Conservation (phyloP, 2,329 filamentous ascomycete genomes). For the Diaporthe citrichinensis region DNA sequence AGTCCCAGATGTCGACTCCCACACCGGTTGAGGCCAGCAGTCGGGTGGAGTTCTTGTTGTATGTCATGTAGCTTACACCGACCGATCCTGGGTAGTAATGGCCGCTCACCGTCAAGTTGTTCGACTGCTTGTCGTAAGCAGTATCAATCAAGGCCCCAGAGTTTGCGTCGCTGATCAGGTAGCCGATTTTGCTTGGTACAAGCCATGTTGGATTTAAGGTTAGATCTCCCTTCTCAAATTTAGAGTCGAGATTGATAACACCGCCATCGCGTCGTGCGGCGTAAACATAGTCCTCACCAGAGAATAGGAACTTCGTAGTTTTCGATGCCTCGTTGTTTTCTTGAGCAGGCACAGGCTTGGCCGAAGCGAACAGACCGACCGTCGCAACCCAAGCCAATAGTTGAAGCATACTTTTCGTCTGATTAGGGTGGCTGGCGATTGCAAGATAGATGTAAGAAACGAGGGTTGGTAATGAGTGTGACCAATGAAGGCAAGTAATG, state of each 20-base stretch:
- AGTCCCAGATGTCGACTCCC: constrained; percentile 24
- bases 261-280: not conserved
- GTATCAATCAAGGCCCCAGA: not conserved
- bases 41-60: constrained; percentile 14
- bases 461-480: not conserved
- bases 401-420: not conserved
- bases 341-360: not conserved
- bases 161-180: not conserved
- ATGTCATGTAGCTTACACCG: constrained; percentile 7
- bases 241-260: not conserved
- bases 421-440: not conserved
- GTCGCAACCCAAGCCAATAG: not conserved
- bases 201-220: not conserved
- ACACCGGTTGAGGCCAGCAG: not conserved
- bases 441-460: not conserved
- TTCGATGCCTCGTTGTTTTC: not conserved
- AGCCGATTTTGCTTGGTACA: not conserved
- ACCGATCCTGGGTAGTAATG: not conserved
- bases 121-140: not conserved
- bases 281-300: not conserved
- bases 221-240: not conserved
- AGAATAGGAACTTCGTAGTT: not conserved
- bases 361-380: not conserved
- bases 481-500: not conserved
- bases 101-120: not conserved